These are phyloP conservation scores for Viridothelium virens DNA, from an alignment of 495 filamentous ascomycete genomes.

Conservation along the genomic window DNA sequence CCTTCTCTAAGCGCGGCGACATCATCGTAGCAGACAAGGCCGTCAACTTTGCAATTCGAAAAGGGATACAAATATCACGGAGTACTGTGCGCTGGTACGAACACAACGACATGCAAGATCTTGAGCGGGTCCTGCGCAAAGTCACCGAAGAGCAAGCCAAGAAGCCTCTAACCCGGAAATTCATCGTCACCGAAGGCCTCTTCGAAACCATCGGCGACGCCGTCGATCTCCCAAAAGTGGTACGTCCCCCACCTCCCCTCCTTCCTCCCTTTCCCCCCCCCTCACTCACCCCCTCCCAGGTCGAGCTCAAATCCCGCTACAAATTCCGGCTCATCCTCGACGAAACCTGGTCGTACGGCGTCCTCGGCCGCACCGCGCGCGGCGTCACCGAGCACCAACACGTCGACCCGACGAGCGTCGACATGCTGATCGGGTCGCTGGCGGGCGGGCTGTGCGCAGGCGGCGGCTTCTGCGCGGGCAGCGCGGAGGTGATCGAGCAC, in stretches of 20 bases:
- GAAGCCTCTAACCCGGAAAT: slow-evolving; percentile 84
- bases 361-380: slow-evolving; percentile 81
- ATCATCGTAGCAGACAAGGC: slow-evolving; percentile 97
- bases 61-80: slow-evolving; percentile 85
- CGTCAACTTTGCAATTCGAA: slow-evolving; percentile 87
- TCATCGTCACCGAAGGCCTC: slow-evolving; percentile 92
- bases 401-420: slow-evolving; percentile 79
- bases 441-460: slow-evolving; percentile 84
- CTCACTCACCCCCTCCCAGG: slow-evolving; percentile 37
- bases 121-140: slow-evolving; percentile 77
- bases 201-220: slow-evolving; percentile 89
- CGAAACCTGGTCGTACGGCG: slow-evolving; percentile 93
- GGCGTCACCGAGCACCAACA: slow-evolving; percentile 94
- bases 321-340: slow-evolving; percentile 97
- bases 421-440: slow-evolving; percentile 93
- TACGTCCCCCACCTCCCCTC: slow-evolving; percentile 40
- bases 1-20: slow-evolving; percentile 94
- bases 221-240: slow-evolving; percentile 73
- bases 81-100: slow-evolving; percentile 90
- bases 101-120: slow-evolving; percentile 90
- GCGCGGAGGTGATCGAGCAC: slow-evolving; percentile 84
- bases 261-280: not conserved
- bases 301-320: slow-evolving; percentile 86
- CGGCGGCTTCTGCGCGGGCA: slow-evolving; percentile 90
- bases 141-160: slow-evolving; percentile 77